Base-by-base conservation (phyloP, 2,329 filamentous ascomycete genomes). In the Botrytis medusae region DNA sequence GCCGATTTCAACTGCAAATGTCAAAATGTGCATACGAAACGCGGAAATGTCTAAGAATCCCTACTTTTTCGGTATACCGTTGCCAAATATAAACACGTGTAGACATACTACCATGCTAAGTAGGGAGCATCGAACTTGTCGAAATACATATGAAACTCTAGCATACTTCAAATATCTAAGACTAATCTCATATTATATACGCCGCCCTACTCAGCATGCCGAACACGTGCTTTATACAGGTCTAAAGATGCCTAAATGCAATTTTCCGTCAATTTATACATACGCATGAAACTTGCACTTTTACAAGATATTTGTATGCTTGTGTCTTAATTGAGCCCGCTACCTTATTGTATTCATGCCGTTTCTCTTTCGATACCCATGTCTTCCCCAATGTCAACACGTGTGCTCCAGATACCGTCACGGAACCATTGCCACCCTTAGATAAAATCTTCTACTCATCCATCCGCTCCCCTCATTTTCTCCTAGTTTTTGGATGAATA, bases 31-130 rank as follows among this genome's bases (percentile, higher is more conserved):
- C 65, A 69, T 32, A 42, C 18, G 37, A 69, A 42, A 57, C 65
- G 37, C 34, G 29, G 18, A 69, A 32, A 69, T 69, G 51, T 69
- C 48, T 57, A 57, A 57, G 65, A 69, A 34, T 68, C 34, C 54
- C 22, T 42, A 42, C 34, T 22, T 42, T 29, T 32, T 69, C 37
- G n/a, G 37, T 42, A 57, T 69, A 37, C 37, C 65, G 65, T 48
- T 42, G 48, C 65, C 65, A 29, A 32, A 48, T n/a, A 32, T 57
- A 6, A 9, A 32, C n/a, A 69, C 48, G 65, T 44, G 48, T 37
- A 32, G 64, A 67, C 32, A 51, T 51, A 37, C 14, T 2, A 37
- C 32, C 9, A 57, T 57, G 1, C 14, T 16, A 51, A 54, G 20
- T 32, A 42, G 10, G 32, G 57, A 65, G 22, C 14, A 46, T 65